Percentiles rank a stretch among this genome's conserved stretches.
These are phyloP conservation scores for apple (Malus domestica) DNA, from an alignment of 306 rosid genomes.

Conservation along the genomic window DNA sequence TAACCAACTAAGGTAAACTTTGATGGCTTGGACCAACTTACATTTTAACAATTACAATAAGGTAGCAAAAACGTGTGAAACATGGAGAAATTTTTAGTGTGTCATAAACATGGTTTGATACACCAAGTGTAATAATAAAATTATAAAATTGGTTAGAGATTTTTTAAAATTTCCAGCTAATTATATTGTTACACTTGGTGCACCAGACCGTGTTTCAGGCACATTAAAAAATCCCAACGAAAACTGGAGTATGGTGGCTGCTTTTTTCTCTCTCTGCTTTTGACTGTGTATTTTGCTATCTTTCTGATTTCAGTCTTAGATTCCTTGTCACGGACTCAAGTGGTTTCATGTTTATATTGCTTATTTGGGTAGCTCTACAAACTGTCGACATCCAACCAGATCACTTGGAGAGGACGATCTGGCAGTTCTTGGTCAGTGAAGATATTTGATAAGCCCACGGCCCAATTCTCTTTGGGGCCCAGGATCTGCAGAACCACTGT, in stretches of 20 bases:
- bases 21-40: neutral
- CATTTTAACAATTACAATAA: neutral
- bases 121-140: no score
- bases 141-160: no score
- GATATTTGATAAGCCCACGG: neutral
- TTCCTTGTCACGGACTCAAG: neutral
- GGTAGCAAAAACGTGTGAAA: neutral
- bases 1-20: no score
- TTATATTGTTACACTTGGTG: no score
- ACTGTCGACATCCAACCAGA: neutral
- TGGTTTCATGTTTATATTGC: neutral
- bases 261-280: neutral
- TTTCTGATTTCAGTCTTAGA: neutral
- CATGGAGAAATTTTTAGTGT: neutral
- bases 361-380: neutral
- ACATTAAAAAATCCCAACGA: no score
- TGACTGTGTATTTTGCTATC: neutral
- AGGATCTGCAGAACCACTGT: neutral
- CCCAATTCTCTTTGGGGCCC: neutral
- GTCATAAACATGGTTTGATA: no score
- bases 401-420: neutral
- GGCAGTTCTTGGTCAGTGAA: neutral
- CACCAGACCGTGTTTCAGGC: rapidly evolving
- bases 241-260: neutral
- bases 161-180: no score